Base-by-base conservation (phyloP, 2,329 filamentous ascomycete genomes). In the Aspergillus proliferans region DNA sequence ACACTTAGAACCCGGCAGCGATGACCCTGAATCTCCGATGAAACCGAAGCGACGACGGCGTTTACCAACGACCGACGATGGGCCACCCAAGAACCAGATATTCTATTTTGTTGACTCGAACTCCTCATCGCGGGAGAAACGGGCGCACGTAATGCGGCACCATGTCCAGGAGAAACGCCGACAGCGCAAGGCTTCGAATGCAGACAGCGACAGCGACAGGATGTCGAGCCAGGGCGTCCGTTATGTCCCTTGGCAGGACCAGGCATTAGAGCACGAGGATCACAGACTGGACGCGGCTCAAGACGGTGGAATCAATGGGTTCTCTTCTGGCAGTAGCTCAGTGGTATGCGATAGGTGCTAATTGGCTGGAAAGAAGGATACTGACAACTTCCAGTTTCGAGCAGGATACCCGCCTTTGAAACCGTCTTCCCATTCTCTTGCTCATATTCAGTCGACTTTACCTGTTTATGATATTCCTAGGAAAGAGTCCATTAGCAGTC, bases 101-200 rank as follows among this genome's bases (percentile, higher is more conserved):
- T 72, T 71, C 48, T 71, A 69, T 50, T 72, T 72, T 54, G 69
- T 72, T 43, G 64, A 72, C 45, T 63, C 61, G 6, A 64, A 61
- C 46, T 70, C 70, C 3, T 71, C 69, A 3, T 71, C 66, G 15
- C 65, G 67, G 28, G 70, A 70, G 47, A 72, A 72, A 47, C 68
- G 70, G 26, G 68, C 70, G 6, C 69, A 72, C 63, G 70, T 72
- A 18, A 72, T 72, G 70, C 68, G 68, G 33, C 67, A 72, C 47
- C 70, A 72, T 58, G 68, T 72, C n/a, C 66, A 71, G 45, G 61
- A 71, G 51, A 72, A 71, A 53, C 59, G 60, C 38, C 66, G 59
- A 49, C 65, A 66, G 47, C 64, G 56, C 42, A 65, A 63, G 51
- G 47, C 58, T 44, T 58, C 61, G 2, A 58, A 59, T 45, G 48